A percentile compares a stretch with the other conserved stretches of the same genome.
phyloP scores from a whole-genome alignment of 2,329 filamentous ascomycete genomes.

The Stagonosporopsis vannaccii region DNA sequence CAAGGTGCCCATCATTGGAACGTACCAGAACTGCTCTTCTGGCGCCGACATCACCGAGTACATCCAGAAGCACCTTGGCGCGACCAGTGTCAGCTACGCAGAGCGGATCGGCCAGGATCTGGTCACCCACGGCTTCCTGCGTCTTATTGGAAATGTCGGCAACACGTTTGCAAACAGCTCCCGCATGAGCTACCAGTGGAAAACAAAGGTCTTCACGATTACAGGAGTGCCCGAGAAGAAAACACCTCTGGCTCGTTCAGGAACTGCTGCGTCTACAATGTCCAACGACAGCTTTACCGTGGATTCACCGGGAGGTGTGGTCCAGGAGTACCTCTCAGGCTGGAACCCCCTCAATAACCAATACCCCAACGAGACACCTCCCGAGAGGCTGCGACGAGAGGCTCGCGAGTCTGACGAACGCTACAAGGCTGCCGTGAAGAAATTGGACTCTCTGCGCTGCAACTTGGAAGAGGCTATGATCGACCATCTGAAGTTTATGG shows the following conservation, averaged over 20 bases:
- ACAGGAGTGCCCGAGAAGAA: conserved; percentile 91
- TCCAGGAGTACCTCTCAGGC: conserved; percentile 87
- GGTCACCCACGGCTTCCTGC: conserved; percentile 82
- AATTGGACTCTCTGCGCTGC: conserved; percentile 89
- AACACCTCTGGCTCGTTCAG: conserved; percentile 72
- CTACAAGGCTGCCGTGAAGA: conserved; percentile 86
- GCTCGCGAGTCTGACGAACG: conserved; percentile 89
- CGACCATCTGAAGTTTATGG: conserved; percentile 91
- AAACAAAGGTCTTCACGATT: conserved; percentile 86
- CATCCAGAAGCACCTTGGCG: conserved; percentile 85
- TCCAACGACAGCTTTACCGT: conserved; percentile 58
- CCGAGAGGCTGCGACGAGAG: conserved; percentile 85
- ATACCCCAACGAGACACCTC: conserved; percentile 91
- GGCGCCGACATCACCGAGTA: conserved; percentile 97
- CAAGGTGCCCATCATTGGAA: conserved; percentile 94
- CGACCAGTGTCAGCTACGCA: conserved; percentile 85
- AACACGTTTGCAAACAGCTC: conserved; percentile 97
- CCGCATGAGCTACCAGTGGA: conserved; percentile 97
- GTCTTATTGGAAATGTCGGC: conserved; percentile 91
- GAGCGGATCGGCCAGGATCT: conserved; percentile 96
- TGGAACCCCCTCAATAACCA: conserved; percentile 94
- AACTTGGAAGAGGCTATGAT: conserved; percentile 96
- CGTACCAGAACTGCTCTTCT: conserved; percentile 89
- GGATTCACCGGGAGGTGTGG: conserved; percentile 84
- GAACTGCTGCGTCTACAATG: conserved; percentile 66